Evolutionary conservation across 805 yeast species (phyloP), one percentile per base, ranked within the genome.

Genomic region (Saccharomycopsis sp.): DNA sequence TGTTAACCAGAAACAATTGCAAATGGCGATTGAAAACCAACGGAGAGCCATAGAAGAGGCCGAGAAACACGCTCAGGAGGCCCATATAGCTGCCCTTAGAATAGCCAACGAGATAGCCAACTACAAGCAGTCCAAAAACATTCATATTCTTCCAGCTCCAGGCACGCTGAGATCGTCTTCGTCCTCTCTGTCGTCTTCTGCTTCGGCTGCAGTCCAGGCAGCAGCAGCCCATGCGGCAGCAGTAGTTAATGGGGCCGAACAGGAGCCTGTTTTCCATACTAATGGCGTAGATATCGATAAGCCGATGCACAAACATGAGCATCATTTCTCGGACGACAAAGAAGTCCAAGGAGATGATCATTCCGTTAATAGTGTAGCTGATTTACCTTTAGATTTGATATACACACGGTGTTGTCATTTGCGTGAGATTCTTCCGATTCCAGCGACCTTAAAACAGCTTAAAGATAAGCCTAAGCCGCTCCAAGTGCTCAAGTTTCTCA

Each of bases 331-430:
- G 19, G 73, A 70, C 52, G 15, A 20, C 19, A 61, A 53, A 3
- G 62, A 59, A 8, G 64, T 61, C n/a, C 69, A 67, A 12, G 47
- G 23, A 8, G 55, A 20, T 7, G 66, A 63, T 8, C 12, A 55
- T 22, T 25, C 49, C 19, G 24, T 17, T 38, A 8, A 44, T 51
- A 15, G 35, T 35, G 3, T 19, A 22, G 1, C 56, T 14, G 70
- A 71, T 52, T 53, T 69, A 15, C 70, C 73, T 1, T 62, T 77
- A 56, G 96, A 90, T 65, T 77, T 85, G 47, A 77, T 92, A 67
- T 92, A 92, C 71, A 89, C 97, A 0, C 77, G 97, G 64, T 92
- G 97, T 69, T 92, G 97, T 66, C 97, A 92, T 70, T 72, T 92
- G 61, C 77, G 97, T 57, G 97, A 92, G 67, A 92, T 92, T 55